Base-by-base conservation (phyloP, 2,329 filamentous ascomycete genomes). In the Fusarium miscanthi region DNA sequence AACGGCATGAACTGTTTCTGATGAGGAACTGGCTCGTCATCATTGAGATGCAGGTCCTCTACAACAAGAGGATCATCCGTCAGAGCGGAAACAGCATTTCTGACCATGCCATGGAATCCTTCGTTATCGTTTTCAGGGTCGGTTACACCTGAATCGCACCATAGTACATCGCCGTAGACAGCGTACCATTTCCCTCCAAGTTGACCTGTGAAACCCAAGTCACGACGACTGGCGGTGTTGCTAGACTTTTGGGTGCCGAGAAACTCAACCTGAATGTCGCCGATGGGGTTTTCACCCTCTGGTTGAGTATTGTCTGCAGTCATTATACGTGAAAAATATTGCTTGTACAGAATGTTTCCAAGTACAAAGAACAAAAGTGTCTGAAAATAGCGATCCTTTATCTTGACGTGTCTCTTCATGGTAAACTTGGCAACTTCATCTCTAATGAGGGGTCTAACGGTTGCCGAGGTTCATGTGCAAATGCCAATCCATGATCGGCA, bases 101-200 rank as follows among this genome's bases (percentile, higher is more conserved):
- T 76, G 3, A 84, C 82, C 79, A 83, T 81, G 27, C 81, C 82
- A 31, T 84, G 80, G 46, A 84, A 84, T 0, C 81, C 80, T 0
- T 76, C 69, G 5, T 73, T 66, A 31, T 82, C 78, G 8, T 74
- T 33, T 5, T 63, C 64, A 2, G 78, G 76, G n/a, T 83, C 75
- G 2, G 72, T 78, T 6, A 84, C 77, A 0, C 80, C 81, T 3
- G 73, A 58, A 1, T 75, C 77, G 45, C 80, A 81, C 79, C 82
- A 85, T 4, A 83, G 57, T 21, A 73, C 73, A 11, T 76, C 74
- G 2, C 74, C 74, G 6, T 80, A 84, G 3, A 84, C 74, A 23
- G 80, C 81, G 46, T 82, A 84, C 81, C 81, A 85, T 42, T 79
- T 78, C 0, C 80, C 82, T 31, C 73, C 74, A 1, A 82, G 74